phyloP scores from a whole-genome alignment of 495 filamentous ascomycete genomes.

The Annulohypoxylon moriforme region DNA sequence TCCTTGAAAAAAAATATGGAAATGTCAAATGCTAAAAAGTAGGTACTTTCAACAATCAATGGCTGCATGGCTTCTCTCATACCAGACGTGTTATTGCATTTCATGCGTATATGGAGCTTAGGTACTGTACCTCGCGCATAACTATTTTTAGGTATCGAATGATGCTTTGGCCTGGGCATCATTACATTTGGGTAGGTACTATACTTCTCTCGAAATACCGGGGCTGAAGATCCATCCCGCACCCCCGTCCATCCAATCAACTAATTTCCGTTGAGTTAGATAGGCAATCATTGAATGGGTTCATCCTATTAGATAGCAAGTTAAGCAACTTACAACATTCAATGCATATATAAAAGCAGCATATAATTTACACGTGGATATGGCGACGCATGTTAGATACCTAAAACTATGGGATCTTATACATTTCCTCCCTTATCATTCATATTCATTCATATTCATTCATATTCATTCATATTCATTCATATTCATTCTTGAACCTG shows the following conservation, averaged over 20 bases:
- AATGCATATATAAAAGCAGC: constrained; percentile 5
- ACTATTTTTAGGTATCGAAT: constrained; percentile 6
- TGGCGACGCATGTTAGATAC: not conserved
- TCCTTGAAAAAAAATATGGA: constrained; percentile 41
- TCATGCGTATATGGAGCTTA: constrained; percentile 27
- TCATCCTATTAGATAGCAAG: constrained; percentile 4
- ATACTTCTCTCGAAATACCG: not conserved
- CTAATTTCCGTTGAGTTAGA: constrained; percentile 24
- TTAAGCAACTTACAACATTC: constrained; percentile 3
- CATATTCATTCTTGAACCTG: not conserved
- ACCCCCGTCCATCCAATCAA: constrained; percentile 27
- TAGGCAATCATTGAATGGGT: constrained; percentile 16
- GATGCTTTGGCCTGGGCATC: constrained; percentile 3
- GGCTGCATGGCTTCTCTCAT: constrained; percentile 14
- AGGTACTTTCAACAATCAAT: constrained; percentile 1
- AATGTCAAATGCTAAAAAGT: constrained; percentile 38
- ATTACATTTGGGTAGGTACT: constrained; percentile 12
- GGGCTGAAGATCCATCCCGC: constrained; percentile 9
- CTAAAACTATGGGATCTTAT: not conserved
- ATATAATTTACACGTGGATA: not conserved
- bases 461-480: too few relatives aligned
- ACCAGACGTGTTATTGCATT: constrained; percentile 41
- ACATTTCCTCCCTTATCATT: not conserved
- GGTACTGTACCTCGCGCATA: constrained; percentile 16
- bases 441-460: too few relatives aligned